Evolutionary conservation across 164 flowering plant species (phyloP).

Genomic region (Berberis thunbergii): DNA sequence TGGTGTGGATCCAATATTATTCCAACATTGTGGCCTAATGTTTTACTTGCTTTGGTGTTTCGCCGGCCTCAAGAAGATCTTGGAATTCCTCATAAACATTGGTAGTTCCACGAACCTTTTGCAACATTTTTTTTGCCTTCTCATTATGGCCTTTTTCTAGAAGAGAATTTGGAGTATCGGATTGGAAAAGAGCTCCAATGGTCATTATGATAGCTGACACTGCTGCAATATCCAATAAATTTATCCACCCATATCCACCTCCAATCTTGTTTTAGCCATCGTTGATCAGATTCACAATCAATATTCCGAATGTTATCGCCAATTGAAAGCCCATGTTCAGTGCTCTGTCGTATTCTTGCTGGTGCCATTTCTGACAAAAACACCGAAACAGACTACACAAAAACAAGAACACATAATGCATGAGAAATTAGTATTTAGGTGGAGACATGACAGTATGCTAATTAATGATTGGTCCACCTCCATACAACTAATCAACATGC

Average conservation of each 20-base stretch:
- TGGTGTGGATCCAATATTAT: too few relatives aligned
- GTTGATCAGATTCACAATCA: slow-evolving; percentile 22
- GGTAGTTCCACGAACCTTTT: slow-evolving; percentile 39
- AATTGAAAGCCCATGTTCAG: slow-evolving; percentile 56
- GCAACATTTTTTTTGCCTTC: slow-evolving; percentile 14
- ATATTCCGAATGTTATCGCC: slow-evolving; percentile 34
- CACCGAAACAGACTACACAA: slow-evolving; percentile 53
- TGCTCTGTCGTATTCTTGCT: slow-evolving; percentile 34
- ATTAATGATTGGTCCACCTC: background rate
- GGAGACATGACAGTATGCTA: too few relatives aligned
- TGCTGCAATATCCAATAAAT: slow-evolving; percentile 23
- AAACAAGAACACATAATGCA: background rate
- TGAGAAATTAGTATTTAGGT: background rate
- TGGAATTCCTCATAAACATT: slow-evolving; percentile 48
- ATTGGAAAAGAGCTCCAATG: slow-evolving; percentile 20
- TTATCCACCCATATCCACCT: slow-evolving; percentile 25
- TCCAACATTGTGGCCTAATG: too few relatives aligned
- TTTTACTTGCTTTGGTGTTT: slow-evolving; percentile 4
- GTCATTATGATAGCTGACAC: slow-evolving; percentile 19
- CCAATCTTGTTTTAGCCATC: slow-evolving; percentile 19
- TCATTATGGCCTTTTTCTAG: slow-evolving; percentile 14
- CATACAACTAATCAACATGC: background rate
- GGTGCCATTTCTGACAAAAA: slow-evolving; percentile 79
- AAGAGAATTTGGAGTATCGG: slow-evolving; percentile 27
- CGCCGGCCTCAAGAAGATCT: slow-evolving; percentile 24